Base-by-base conservation (phyloP, 352 stramenopile genomes). In the Globisporangium paroecandrum region DNA sequence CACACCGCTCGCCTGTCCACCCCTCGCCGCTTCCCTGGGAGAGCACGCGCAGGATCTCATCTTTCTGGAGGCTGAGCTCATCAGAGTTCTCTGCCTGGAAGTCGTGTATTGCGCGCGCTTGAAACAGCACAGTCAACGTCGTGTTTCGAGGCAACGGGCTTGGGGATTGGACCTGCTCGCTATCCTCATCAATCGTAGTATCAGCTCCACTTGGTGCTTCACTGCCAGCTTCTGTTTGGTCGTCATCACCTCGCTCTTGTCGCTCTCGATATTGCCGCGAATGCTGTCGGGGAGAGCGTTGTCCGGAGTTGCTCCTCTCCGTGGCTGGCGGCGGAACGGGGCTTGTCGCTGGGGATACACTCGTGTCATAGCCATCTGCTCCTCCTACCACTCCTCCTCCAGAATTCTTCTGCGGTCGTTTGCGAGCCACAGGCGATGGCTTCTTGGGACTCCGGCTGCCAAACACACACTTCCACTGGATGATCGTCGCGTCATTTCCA, bases 1-100 rank as follows among this genome's bases (percentile, higher is more conserved):
- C 80, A 56, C 83, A 92, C 18, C 67, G 77, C 63, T 92, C 83
- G 1, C 82, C 83, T 1, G 77, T 22, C 83, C 83, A 89, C 83
- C 83, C 90, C 29, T 89, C 82, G 18, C 65, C 71, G 29, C 69
- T 76, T 41, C 73, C 67, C 49, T 83, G 79, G 3, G 79, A 79
- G 12, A 90, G 58, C 43, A 90, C 72, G 15, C 80, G 81, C 36
- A 92, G 63, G 15, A 92, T 67, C 51, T 92, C 83, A 6, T 77
- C 80, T 20, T 64, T 68, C 22, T 69, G 72, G 4, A 92, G 64
- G 63, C 65, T 83, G 41, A 92, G 70, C 49, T 90, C 82, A 38
- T 89, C 82, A 2, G 67, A 24, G 29, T 80, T 83, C 58, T 85
- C 77, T 0, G 75, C 75, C 3, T 58, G 47, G 46, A 85, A 87